Percentiles rank a stretch among this genome's conserved stretches.
Evolutionary conservation across 495 filamentous ascomycete species (phyloP).

Genomic region (Neurospora sp.): DNA sequence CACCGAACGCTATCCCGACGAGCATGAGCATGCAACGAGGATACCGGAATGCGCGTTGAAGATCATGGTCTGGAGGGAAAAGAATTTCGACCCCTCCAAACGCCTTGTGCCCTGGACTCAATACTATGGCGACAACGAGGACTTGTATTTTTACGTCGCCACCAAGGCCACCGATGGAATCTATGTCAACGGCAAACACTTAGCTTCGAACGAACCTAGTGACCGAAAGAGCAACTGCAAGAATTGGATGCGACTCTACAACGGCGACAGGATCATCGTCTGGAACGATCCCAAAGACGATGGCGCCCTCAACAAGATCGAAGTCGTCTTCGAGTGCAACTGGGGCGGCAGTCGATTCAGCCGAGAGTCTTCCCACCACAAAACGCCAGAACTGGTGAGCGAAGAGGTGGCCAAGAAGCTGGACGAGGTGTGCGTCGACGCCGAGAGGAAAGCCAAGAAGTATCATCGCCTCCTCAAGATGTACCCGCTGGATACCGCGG

Average conservation of each 20-base stretch:
- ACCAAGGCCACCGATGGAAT: constrained; percentile 65
- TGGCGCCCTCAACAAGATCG: constrained; percentile 18
- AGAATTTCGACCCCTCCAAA: constrained; percentile 43
- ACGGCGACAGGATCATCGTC: constrained; percentile 61
- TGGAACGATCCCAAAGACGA: constrained; percentile 24
- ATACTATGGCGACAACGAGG: constrained; percentile 28
- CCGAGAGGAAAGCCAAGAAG: constrained; percentile 17
- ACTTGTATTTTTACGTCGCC: constrained; percentile 55
- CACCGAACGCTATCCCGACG: constrained; percentile 50
- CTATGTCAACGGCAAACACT: constrained; percentile 54
- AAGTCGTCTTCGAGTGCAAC: constrained; percentile 33
- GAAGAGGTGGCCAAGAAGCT: constrained; percentile 14
- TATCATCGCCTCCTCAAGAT: not conserved
- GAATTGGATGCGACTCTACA: constrained; percentile 56
- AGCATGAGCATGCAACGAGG: constrained; percentile 38
- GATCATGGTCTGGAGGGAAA: constrained; percentile 56
- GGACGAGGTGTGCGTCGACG: constrained; percentile 14
- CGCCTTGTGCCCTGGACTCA: constrained; percentile 27
- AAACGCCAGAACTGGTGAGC: constrained; percentile 7
- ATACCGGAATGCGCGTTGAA: constrained; percentile 77
- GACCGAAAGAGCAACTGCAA: constrained; percentile 12
- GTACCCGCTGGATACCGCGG: not conserved
- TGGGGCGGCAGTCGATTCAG: constrained; percentile 35
- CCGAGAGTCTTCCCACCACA: constrained; percentile 11
- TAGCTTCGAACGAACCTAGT: constrained; percentile 34